Evolutionary conservation across 2,329 filamentous ascomycete genomes (phyloP).

Genomic region (Remersonia thermophila): DNA sequence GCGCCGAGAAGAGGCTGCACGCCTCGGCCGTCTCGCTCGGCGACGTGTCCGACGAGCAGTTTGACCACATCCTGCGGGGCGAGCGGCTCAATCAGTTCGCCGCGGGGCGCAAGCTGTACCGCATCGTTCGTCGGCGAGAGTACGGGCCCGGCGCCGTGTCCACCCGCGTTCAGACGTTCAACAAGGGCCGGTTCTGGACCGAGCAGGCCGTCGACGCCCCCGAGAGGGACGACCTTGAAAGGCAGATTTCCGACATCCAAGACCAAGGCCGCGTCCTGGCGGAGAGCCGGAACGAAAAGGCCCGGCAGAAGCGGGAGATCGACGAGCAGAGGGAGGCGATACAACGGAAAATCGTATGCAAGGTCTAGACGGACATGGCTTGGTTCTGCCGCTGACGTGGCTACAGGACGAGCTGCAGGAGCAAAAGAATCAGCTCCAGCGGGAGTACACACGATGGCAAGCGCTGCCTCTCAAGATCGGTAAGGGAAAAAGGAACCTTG

Average conservation of each 20-base stretch:
- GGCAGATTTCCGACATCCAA: slow-evolving; percentile 33
- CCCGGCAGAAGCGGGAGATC: no score
- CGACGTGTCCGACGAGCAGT: slow-evolving; percentile 56
- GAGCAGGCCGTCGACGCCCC: slow-evolving; percentile 60
- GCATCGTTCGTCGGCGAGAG: slow-evolving; percentile 59
- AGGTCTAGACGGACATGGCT: background rate
- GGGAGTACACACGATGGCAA: slow-evolving; percentile 49
- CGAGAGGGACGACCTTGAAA: slow-evolving; percentile 49
- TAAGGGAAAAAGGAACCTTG: no score
- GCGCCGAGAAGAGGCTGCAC: slow-evolving; percentile 58
- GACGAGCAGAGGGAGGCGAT: slow-evolving; percentile 31
- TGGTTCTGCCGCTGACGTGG: slow-evolving; percentile 6
- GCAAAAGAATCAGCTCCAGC: slow-evolving; percentile 58
- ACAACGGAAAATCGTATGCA: slow-evolving; percentile 31
- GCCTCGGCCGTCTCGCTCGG: slow-evolving; percentile 50
- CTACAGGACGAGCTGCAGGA: slow-evolving; percentile 36
- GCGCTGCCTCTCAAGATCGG: slow-evolving; percentile 60
- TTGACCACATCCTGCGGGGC: slow-evolving; percentile 47
- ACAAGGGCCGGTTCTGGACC: slow-evolving; percentile 57
- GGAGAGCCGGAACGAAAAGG: no score
- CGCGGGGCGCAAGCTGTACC: slow-evolving; percentile 51
- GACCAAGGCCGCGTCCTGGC: slow-evolving; percentile 25
- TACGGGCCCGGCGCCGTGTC: slow-evolving; percentile 66
- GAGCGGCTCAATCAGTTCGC: slow-evolving; percentile 55
- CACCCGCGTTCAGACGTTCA: slow-evolving; percentile 51